These are phyloP conservation scores for Aspergillus fumigatiaffinis DNA, from an alignment of 2,329 filamentous ascomycete species.

Conservation along the genomic window DNA sequence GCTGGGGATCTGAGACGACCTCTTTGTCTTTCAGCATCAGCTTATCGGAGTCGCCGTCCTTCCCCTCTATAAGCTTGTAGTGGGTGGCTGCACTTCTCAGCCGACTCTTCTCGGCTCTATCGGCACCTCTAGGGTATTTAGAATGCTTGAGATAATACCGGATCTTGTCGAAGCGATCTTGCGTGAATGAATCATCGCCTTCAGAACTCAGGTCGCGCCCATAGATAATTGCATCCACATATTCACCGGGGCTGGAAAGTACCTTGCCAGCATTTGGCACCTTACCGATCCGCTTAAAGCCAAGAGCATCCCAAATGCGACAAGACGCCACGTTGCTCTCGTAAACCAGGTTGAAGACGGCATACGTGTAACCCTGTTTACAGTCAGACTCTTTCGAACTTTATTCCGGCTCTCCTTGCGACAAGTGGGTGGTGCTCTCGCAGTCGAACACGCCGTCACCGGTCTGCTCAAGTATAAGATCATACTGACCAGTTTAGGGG, in stretches of 20 bases:
- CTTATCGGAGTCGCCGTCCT: constrained; percentile 58
- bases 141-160: constrained; percentile 93
- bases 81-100: constrained; percentile 90
- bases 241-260: constrained; percentile 63
- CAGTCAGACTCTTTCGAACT: constrained; percentile 16
- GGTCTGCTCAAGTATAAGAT: neutral
- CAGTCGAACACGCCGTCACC: neutral
- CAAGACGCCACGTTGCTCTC: constrained; percentile 89
- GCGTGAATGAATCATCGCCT: constrained; percentile 78
- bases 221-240: constrained; percentile 74
- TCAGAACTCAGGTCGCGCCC: constrained; percentile 62
- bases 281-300: constrained; percentile 86
- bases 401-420: neutral
- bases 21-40: constrained; percentile 98
- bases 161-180: constrained; percentile 98
- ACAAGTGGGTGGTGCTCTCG: neutral
- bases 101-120: constrained; percentile 92
- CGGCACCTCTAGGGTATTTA: constrained; percentile 88
- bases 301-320: constrained; percentile 85
- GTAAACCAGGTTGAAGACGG: constrained; percentile 91
- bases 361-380: constrained; percentile 74
- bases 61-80: constrained; percentile 69
- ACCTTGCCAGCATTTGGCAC: constrained; percentile 70
- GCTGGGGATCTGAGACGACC: constrained; percentile 83
- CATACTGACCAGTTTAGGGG: constrained; percentile 55